Conservation (phyloP, 352 stramenopile genomes). For the Phytopythium helicoides region DNA sequence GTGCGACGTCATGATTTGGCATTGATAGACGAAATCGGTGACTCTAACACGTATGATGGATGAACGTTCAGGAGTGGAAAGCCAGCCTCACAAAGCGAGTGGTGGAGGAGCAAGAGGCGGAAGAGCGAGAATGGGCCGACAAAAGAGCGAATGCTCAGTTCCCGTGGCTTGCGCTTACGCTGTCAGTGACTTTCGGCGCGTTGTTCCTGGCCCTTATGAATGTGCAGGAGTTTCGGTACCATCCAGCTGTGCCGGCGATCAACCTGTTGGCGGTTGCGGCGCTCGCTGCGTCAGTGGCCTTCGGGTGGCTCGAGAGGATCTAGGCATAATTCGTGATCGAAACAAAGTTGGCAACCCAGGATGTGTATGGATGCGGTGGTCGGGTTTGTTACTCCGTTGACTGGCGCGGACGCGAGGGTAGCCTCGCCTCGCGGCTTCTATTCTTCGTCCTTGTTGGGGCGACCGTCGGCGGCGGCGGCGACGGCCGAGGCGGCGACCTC, state of each 20-base stretch:
- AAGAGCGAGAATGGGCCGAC: conserved; percentile 25
- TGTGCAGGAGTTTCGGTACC: conserved; percentile 34
- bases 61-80: conserved; percentile 44
- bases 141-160: conserved; percentile 24
- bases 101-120: conserved; percentile 19
- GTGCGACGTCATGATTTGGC: background rate
- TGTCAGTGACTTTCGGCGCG: conserved; percentile 47
- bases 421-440: background rate
- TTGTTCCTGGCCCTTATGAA: conserved; percentile 59
- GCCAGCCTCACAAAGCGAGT: conserved; percentile 20
- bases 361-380: background rate
- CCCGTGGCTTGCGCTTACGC: conserved; percentile 50
- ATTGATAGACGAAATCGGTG: too few species aligned
- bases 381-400: conserved; percentile 1
- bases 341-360: too few species aligned
- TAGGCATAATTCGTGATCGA: background rate
- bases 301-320: conserved; percentile 28
- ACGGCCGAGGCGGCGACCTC: conserved; percentile 22
- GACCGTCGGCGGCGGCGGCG: conserved; percentile 18
- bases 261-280: conserved; percentile 46
- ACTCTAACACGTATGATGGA: background rate
- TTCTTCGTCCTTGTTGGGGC: conserved; percentile 5
- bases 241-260: conserved; percentile 43
- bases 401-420: background rate
- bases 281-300: conserved; percentile 29